Base-by-base conservation (phyloP, 257 asterid species). In the Salvia splendens region DNA sequence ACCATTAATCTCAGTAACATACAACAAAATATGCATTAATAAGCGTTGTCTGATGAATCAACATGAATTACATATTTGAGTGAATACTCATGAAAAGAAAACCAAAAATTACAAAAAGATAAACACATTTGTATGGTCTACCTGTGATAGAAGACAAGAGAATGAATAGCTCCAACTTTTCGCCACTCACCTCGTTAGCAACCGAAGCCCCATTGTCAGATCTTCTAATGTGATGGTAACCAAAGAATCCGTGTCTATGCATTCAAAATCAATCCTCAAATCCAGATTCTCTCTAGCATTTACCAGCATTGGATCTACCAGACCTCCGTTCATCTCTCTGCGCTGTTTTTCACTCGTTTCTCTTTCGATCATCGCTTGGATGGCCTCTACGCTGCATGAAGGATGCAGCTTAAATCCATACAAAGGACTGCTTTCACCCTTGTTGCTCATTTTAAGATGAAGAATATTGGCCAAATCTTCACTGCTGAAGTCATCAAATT, bases 301-400 rank as follows among this genome's bases (percentile, higher is more conserved):
- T 33, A 86, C 89, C 3, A 92, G 80, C 93, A 86, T 75, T 4
- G 92, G 97, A 68, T 85, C 89, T 1, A 90, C 53, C 61, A 90
- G 75, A 66, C 99, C 97, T 64, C 97, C 99, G 33, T 93, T 93
- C 97, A 93, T 88, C 79, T 90, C 96, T 81, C 79, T 75, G 10
- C 96, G 87, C 80, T 85, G 96, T 52, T 79, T 82, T 61, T 85
- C 97, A 1, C 79, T 78, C 35, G 90, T 85, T 61, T 75, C 84
- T 66, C 65, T 49, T 46, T 86, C 83, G 67, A 89, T 82, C 61
- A 89, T 82, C 36, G 65, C 74, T 1, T 90, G 87, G 61, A 93
- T 79, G 28, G 89, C 82, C 42, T 85, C 89, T 5, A 80, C 62
- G 30, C 75, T 88, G 51, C 97, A 90, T 5, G 75, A 76, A 41